Evolutionary conservation across 495 filamentous ascomycete genomes (phyloP), one percentile per base, ranked within the genome.

Genomic region (Neurospora tetrasperma): DNA sequence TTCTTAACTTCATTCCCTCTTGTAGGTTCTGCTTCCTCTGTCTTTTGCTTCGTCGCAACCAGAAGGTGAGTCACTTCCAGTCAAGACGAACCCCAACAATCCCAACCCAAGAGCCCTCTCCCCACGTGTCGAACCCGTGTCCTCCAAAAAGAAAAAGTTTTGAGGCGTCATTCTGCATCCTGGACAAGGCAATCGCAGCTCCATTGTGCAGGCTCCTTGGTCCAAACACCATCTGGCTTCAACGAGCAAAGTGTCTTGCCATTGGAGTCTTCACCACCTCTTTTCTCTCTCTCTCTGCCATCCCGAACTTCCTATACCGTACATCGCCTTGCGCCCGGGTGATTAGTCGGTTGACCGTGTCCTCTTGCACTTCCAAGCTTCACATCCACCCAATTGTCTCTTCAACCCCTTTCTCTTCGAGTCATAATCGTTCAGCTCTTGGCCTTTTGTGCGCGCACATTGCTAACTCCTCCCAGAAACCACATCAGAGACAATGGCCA

Each of bases 391-490:
- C 39, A 40, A 40, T 66, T 66, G n/a, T 41, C 72, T 70, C 70
- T 40, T 54, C 70, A 66, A 74, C 71, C 75, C 74, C 74, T 72
- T 77, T 73, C 73, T 73, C 72, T 71, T 76, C 54, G 27, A 31
- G 54, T 6, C 9, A 18, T 14, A 66, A 14, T 66, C 27, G 27
- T 59, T 23, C 43, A 75, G 72, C 44, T n/a, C 39, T 72, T 35
- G 40, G 38, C 41, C 41, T 70, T 62, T 27, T 69, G 40, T 39
- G 38, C 48, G 46, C 72, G 72, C 42, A 73, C 23, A 2, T 48
- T 77, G 85, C 89, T 80, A 85, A 92, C 92, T 89, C 87, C 86
- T 82, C 78, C 87, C 77, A 90, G 88, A 84, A 82, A 83, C 68
- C 74, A 75, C 77, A 86, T 87, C 82, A 83, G 84, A 75, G 73